Evolutionary conservation across 331 rosid species (phyloP), one percentile per base, ranked within the genome.

Genomic region (Spiraea crenata): DNA sequence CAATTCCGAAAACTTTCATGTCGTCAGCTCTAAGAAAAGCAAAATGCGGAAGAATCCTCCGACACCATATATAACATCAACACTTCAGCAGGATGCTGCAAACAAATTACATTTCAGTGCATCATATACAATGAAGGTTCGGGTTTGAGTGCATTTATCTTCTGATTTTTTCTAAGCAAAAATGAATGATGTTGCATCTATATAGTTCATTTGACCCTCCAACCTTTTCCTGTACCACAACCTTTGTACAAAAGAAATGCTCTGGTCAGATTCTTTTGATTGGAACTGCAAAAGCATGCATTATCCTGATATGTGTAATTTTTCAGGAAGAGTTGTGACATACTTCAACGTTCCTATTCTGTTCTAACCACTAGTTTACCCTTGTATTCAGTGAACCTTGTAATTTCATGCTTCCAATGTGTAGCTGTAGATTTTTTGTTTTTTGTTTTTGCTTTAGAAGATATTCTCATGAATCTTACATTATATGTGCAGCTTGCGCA

Each of bases 71-170:
- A 89, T 95, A 84, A 89, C 99, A 82, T 95, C 99, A 6, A 89
- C 99, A 46, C 98, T 95, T 82, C 99, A 95, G 84, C 99, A 95
- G 79, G 99, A 95, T 86, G 96, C 98, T 16, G 96, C 92, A 17
- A 91, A 87, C 83, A 95, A 85, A 78, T 85, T 82, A 64, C 84
- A 89, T 80, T 89, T 89, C 82, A 35, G 88, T 7, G 84, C 99
- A 38, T 56, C 83, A 58, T 73, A 83, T 72, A 91, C 97, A 72
- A 95, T 95, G 97, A 89, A 78, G 99, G 99, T 95, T 69, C 19
- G 73, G 6, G 9, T 89, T 46, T 63, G 68, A 2, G 25, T 41
- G 35, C 57, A 52, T 72, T 71, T 61, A 57, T 73, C 39, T 71
- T 42, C 68, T 65, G 41, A 52, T 56, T 40, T 73, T 41, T 13